These are phyloP conservation scores for Trichaptum fuscoviolaceum DNA, from an alignment of 768 basidiomycete genomes.

Conservation along the genomic window DNA sequence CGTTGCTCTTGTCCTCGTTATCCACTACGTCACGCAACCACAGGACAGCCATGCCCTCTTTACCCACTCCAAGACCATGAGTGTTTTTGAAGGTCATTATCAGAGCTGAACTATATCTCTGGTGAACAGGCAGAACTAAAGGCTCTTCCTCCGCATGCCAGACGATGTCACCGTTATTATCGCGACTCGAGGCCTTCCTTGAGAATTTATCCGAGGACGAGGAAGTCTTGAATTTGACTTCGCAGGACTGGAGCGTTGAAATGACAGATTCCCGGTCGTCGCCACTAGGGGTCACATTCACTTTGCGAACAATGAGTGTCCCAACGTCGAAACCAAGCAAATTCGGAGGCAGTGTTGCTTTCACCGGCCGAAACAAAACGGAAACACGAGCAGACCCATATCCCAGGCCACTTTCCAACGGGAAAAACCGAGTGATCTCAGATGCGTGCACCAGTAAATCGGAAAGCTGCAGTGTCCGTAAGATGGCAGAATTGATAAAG, in stretches of 20 bases:
- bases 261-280: conserved; percentile 20
- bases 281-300: conserved; percentile 25
- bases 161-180: conserved; percentile 26
- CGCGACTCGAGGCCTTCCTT: conserved; percentile 29
- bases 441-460: conserved; percentile 37
- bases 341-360: conserved; percentile 49
- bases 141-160: conserved; percentile 30
- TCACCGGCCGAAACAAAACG: conserved; percentile 62
- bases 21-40: conserved; percentile 55
- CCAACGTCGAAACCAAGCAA: conserved; percentile 67
- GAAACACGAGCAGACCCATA: conserved; percentile 59
- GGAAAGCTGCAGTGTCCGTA: conserved; percentile 19
- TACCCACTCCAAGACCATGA: conserved; percentile 21
- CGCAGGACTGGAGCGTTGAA: conserved; percentile 33
- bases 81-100: conserved; percentile 39
- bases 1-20: conserved; percentile 39
- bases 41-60: conserved; percentile 37
- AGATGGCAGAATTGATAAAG: not conserved
- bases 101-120: conserved; percentile 43
- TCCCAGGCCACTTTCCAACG: conserved; percentile 67
- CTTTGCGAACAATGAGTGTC: conserved; percentile 47
- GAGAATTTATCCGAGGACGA: conserved; percentile 37
- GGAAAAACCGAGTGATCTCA: conserved; percentile 52
- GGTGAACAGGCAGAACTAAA: conserved; percentile 41
- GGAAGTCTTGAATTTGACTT: conserved; percentile 36